These are phyloP conservation scores for Cornus florida DNA, from an alignment of 148 eudicot species.

Conservation along the genomic window DNA sequence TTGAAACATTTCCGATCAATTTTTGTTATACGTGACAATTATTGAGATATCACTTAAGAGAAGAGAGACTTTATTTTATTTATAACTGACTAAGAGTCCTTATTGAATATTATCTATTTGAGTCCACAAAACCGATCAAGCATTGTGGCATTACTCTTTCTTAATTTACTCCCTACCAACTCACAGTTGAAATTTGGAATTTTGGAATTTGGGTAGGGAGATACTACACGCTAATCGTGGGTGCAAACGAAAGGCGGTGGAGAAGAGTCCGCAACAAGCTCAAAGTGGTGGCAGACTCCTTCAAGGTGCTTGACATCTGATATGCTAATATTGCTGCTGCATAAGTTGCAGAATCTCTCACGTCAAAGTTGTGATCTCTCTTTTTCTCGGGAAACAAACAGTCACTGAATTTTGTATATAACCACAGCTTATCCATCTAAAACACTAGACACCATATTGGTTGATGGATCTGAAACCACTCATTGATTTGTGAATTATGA, in stretches of 20 bases:
- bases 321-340: no score
- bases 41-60: no score
- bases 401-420: neutral
- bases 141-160: no score
- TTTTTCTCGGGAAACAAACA: neutral
- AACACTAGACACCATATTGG: neutral
- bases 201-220: slow-evolving; percentile 48
- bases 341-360: no score
- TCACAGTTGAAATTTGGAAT: no score
- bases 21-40: no score
- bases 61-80: no score
- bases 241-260: slow-evolving; percentile 87
- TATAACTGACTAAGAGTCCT: no score
- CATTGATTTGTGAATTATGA: neutral
- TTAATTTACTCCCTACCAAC: no score
- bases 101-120: no score
- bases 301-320: slow-evolving; percentile 71
- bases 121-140: no score
- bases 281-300: slow-evolving; percentile 88
- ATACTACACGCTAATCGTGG: slow-evolving; percentile 74
- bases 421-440: neutral
- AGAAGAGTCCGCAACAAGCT: slow-evolving; percentile 62
- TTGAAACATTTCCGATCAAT: no score
- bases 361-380: neutral
- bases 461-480: slow-evolving; percentile 6